Conservation (phyloP, 495 filamentous ascomycete species). For the Aspergillus wentii region DNA sequence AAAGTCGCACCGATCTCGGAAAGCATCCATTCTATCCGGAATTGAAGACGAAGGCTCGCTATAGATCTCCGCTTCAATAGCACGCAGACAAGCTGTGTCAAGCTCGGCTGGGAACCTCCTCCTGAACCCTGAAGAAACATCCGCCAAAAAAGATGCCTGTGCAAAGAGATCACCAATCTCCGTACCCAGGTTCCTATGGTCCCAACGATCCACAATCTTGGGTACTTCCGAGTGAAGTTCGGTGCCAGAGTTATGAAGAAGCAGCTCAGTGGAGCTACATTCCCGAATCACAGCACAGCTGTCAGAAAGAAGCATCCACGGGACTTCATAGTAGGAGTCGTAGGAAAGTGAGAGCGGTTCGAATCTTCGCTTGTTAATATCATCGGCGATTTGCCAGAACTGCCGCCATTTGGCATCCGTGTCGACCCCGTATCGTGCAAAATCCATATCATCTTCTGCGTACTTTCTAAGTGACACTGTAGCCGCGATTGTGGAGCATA, state of each 20-base stretch:
- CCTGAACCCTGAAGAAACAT: constrained; percentile 55
- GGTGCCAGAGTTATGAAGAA: constrained; percentile 41
- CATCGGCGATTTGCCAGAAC: constrained; percentile 77
- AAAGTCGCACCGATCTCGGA: constrained; percentile 70
- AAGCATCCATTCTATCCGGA: constrained; percentile 60
- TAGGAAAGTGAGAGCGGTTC: constrained; percentile 72
- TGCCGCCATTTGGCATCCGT: constrained; percentile 83
- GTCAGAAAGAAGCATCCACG: constrained; percentile 80
- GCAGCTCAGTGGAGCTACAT: constrained; percentile 70
- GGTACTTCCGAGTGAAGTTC: constrained; percentile 27
- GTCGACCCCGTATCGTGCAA: constrained; percentile 61
- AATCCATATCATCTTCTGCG: constrained; percentile 63
- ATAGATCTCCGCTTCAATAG: constrained; percentile 64
- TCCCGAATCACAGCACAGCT: constrained; percentile 70
- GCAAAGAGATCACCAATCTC: constrained; percentile 35
- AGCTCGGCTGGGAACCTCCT: constrained; percentile 57
- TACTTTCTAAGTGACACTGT: constrained; percentile 56
- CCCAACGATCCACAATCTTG: constrained; percentile 39
- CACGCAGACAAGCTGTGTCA: constrained; percentile 51
- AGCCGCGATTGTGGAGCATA: constrained; percentile 64
- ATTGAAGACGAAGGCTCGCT: constrained; percentile 61
- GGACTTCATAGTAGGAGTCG: constrained; percentile 64
- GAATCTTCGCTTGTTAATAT: constrained; percentile 79
- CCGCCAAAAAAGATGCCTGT: constrained; percentile 45
- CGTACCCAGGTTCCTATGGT: constrained; percentile 33